Percentiles rank a stretch among this genome's conserved stretches.
Evolutionary conservation across 768 basidiomycete genomes (phyloP).

Genomic region (Amanita rubescens): DNA sequence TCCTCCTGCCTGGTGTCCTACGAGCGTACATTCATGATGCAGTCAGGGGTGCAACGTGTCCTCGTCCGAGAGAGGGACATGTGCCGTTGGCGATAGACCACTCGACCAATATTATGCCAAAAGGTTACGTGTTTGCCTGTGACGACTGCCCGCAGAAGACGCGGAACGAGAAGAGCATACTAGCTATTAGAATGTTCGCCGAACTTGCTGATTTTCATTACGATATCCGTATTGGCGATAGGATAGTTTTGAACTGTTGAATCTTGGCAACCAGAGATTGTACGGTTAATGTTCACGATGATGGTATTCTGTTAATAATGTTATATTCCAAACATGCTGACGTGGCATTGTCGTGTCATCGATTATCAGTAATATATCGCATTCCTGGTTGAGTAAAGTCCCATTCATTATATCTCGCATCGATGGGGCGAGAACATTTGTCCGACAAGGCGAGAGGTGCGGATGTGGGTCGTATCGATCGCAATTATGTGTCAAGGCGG

Average conservation of each 20-base stretch:
- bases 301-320: too few species aligned
- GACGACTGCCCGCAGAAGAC: background rate
- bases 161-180: background rate
- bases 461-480: too few species aligned
- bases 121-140: background rate
- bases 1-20: background rate
- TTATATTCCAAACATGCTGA: too few species aligned
- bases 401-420: too few species aligned
- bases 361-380: too few species aligned
- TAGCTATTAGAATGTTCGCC: background rate
- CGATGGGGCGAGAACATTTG: too few species aligned
- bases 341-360: too few species aligned
- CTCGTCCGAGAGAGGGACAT: background rate
- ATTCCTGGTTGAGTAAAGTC: too few species aligned
- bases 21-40: background rate
- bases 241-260: background rate
- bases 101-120: background rate
- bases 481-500: too few species aligned
- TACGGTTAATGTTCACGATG: too few species aligned
- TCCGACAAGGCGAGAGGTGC: too few species aligned
- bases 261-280: too few species aligned
- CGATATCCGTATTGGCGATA: background rate
- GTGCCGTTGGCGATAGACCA: background rate
- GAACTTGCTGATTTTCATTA: background rate
- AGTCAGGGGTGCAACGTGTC: background rate